Evolutionary conservation across 2,329 filamentous ascomycete genomes (phyloP), one percentile per base, ranked within the genome.

Genomic region (Trichoderma breve): DNA sequence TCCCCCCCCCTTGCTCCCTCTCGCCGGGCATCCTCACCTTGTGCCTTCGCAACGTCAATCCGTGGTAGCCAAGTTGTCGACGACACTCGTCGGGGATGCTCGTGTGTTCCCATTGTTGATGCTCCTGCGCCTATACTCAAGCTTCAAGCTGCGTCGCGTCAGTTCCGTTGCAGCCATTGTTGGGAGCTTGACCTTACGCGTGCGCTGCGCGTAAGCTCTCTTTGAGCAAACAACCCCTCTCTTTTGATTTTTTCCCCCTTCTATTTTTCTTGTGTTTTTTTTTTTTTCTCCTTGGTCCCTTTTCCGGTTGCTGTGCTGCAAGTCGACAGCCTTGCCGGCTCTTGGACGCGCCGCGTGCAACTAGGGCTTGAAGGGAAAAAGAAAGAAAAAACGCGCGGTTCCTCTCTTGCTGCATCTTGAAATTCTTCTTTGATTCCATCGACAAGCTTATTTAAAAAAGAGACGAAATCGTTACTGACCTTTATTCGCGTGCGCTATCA

Each of bases 401-500:
- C 30, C 12, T 28, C 6, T 57, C 69, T 63, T 70, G 62, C 58
- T 69, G 12, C 47, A 55, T 36, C 34, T 39, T 62, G 66, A 72
- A 73, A 62, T 39, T 69, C 65, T 66, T 62, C 55, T 68, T 76
- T 55, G 30, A 63, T 43, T 43, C 24, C 8, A n/a, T 55, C 34
- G 36, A 60, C 53, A 47, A 60, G 36, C 65, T 43, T 68, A 47
- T 60, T 39, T n/a, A 60, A 68, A 68, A 68, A 15, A 70, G 26
- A 72, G 26, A 70, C 71, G 67, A 70, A 51, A 62, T 72, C 34
- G 60, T 65, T 71, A 74, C 76, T 77, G 76, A 76, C 71, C 65
- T 74, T 74, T 64, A n/a, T 64, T 73, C 65, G 72, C 64, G 73
- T 71, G 73, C 72, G 73, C 73, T 74, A 73, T 74, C 73, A 74